Conservation (phyloP, 2,329 filamentous ascomycete species). For the Graphilbum fragrans region DNA sequence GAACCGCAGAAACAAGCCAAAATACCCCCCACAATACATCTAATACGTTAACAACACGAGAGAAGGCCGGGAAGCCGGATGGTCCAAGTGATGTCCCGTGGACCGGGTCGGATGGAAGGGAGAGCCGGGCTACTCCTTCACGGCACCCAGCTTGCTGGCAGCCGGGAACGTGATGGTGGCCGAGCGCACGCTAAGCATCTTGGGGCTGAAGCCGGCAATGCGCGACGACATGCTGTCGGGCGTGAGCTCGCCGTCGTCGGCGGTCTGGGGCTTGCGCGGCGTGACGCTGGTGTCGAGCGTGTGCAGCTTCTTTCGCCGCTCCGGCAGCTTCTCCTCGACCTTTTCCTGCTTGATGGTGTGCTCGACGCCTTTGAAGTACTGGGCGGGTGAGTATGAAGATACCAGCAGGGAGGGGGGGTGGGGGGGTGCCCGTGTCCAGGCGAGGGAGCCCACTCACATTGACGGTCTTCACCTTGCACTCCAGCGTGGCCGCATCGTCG, state of each 20-base stretch:
- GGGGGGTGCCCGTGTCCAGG: too few species aligned
- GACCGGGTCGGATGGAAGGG: too few species aligned
- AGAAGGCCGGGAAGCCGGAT: too few species aligned
- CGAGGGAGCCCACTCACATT: slow-evolving; percentile 20
- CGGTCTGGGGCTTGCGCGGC: neutral
- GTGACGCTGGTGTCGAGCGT: neutral
- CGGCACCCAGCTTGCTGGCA: neutral
- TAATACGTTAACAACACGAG: too few species aligned
- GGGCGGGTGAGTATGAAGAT: neutral
- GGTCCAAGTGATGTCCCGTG: too few species aligned
- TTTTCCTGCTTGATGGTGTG: neutral
- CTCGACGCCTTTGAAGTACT: slow-evolving; percentile 50
- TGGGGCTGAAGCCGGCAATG: slow-evolving; percentile 1
- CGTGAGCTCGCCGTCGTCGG: slow-evolving; percentile 2
- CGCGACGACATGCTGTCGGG: slow-evolving; percentile 8
- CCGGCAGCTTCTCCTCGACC: too few species aligned
- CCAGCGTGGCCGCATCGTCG: slow-evolving; percentile 57
- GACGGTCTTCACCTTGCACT: slow-evolving; percentile 52
- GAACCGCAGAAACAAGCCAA: too few species aligned
- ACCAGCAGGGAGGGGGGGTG: too few species aligned
- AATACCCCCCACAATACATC: too few species aligned
- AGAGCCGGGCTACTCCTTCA: too few species aligned
- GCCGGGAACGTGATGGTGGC: slow-evolving; percentile 1
- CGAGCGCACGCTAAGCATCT: slow-evolving; percentile 4
- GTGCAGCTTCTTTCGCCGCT: neutral